phyloP scores from a whole-genome alignment of 2,329 filamentous ascomycete genomes.

The Coniochaeta ligniaria region DNA sequence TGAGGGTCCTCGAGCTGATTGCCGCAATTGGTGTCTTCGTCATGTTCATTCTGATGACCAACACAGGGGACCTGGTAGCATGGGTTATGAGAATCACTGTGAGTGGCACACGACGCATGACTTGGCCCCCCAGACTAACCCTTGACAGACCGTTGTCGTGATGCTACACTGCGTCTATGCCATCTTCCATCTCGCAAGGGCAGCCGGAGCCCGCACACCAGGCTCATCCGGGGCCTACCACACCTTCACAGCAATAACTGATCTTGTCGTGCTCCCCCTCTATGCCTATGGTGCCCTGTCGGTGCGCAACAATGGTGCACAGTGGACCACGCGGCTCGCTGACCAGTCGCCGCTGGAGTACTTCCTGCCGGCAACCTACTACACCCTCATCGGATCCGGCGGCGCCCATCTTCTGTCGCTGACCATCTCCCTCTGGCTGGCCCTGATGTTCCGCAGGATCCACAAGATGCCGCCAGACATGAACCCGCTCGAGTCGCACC shows the following conservation, averaged over 20 bases:
- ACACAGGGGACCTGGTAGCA: constrained; percentile 54
- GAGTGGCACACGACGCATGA: constrained; percentile 25
- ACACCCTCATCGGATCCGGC: constrained; percentile 55
- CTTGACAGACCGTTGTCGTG: constrained; percentile 63
- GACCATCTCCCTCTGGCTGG: constrained; percentile 65
- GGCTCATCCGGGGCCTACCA: constrained; percentile 84
- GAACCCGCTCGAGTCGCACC: constrained; percentile 84
- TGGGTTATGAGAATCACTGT: constrained; percentile 76
- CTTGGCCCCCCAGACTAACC: background rate
- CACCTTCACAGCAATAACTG: constrained; percentile 69
- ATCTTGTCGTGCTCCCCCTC: constrained; percentile 49
- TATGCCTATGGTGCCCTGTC: constrained; percentile 48
- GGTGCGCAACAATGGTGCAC: constrained; percentile 34
- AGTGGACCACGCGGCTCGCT: constrained; percentile 64
- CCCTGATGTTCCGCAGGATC: constrained; percentile 75
- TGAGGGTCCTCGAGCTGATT: constrained; percentile 61
- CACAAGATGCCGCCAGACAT: constrained; percentile 79
- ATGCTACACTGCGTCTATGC: constrained; percentile 67
- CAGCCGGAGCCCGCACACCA: constrained; percentile 64
- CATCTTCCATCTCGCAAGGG: constrained; percentile 70
- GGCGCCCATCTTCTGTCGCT: constrained; percentile 67
- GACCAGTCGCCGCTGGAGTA: constrained; percentile 41
- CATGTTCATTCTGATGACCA: constrained; percentile 69
- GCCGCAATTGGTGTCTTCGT: constrained; percentile 65
- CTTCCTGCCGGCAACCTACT: constrained; percentile 62